Base-by-base conservation (phyloP, 495 filamentous ascomycete species). In the Immersiella caudata region DNA sequence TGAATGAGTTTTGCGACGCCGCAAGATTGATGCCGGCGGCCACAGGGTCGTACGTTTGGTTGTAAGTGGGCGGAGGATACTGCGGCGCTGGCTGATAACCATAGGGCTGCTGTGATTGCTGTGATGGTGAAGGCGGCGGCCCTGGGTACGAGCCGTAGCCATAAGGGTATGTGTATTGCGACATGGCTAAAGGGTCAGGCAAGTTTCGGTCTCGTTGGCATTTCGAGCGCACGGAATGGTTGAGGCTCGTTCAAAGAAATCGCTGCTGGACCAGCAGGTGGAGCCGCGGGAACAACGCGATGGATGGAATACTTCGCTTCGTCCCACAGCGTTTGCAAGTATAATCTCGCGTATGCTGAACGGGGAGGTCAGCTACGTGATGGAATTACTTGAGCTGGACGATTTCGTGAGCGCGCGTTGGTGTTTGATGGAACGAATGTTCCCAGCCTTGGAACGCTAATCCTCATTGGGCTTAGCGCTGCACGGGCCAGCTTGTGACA, bases 91-190 rank as follows among this genome's bases (percentile, higher is more conserved):
- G 62, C 29, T 72, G 71, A 58, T 71, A 75, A 27, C 69, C 60
- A 46, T 70, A 68, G 4, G 71, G 70, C 20, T 73, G 77, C 26
- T 68, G 29, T n/a, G 71, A 69, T 14, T 60, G 57, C 26, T 14
- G 66, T 21, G 33, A 35, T 8, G 66, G 72, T 27, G 56, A 63
- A 25, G 62, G 65, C 16, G 74, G 75, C 21, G 79, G 76, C 50
- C 68, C 74, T 7, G 65, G 68, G 62, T 77, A 73, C 16, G 74
- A 74, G 73, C 76, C 73, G 40, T 79, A 77, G 36, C 74, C 69
- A 56, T 70, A 72, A 21, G 73, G 71, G 64, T 65, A 46, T 9
- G 67, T 69, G 65, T 75, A 76, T 59, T 79, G 75, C 18, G 80
- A 74, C 81, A 83, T 83, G 58, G 27, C 68, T 56, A 62, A 11